phyloP scores from a whole-genome alignment of 495 filamentous ascomycete species.

The Parathielavia appendiculata region DNA sequence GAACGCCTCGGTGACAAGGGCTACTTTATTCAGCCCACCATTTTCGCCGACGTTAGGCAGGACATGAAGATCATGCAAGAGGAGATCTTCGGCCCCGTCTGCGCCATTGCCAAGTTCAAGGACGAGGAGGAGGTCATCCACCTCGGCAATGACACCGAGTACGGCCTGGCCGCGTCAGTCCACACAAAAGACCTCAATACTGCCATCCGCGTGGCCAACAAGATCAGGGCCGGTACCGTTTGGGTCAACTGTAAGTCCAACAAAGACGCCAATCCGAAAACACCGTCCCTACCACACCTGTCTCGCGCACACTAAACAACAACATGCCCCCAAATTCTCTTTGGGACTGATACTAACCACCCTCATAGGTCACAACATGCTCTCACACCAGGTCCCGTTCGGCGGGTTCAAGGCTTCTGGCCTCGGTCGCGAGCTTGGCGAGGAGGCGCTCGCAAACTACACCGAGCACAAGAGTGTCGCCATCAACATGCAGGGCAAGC shows the following conservation, averaged over 20 bases:
- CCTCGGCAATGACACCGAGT: conserved; percentile 74
- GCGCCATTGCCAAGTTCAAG: conserved; percentile 90
- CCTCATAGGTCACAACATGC: conserved; percentile 55
- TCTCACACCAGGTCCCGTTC: conserved; percentile 73
- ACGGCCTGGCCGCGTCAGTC: conserved; percentile 85
- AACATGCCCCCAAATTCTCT: no score
- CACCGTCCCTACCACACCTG: background rate
- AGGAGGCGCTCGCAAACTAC: conserved; percentile 90
- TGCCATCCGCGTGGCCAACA: conserved; percentile 80
- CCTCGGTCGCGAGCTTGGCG: conserved; percentile 90
- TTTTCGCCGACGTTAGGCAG: conserved; percentile 82
- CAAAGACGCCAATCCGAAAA: background rate
- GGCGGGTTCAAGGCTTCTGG: conserved; percentile 93
- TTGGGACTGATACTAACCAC: background rate
- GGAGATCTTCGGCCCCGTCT: conserved; percentile 97
- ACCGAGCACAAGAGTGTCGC: conserved; percentile 65
- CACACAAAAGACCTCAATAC: conserved; percentile 94
- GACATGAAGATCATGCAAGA: conserved; percentile 99
- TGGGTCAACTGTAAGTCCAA: conserved; percentile 88
- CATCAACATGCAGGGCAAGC: conserved; percentile 33
- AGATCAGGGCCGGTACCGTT: conserved; percentile 80
- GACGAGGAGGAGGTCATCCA: conserved; percentile 78
- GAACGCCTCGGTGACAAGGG: conserved; percentile 83
- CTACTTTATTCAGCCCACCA: conserved; percentile 97
- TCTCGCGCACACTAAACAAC: no score